These are phyloP conservation scores for Botrytis cinerea DNA, from an alignment of 2,329 filamentous ascomycete species.

Conservation along the genomic window DNA sequence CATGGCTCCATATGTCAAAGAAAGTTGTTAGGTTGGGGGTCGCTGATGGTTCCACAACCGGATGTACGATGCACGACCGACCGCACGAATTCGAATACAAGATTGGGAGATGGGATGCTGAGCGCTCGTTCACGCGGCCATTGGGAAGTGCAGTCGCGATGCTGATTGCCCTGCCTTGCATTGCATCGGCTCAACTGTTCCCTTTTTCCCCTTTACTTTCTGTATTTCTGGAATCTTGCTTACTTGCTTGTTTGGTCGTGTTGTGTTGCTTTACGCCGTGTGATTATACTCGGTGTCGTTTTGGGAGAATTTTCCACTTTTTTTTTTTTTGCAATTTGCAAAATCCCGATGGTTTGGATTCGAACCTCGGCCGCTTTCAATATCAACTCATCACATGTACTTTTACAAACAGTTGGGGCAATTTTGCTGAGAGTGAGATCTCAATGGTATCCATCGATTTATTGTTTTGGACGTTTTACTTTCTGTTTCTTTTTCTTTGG, in stretches of 20 bases:
- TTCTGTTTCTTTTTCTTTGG: neutral
- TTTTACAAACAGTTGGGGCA: constrained; percentile 9
- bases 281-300: constrained; percentile 7
- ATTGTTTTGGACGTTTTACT: neutral
- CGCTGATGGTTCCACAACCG: neutral
- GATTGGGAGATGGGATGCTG: constrained; percentile 13
- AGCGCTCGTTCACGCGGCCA: constrained; percentile 14
- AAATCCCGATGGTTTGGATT: constrained; percentile 2
- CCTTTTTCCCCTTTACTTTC: neutral
- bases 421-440: neutral
- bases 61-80: constrained; percentile 11
- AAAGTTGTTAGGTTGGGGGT: neutral
- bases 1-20: neutral
- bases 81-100: constrained; percentile 8
- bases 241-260: neutral
- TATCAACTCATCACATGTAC: constrained; percentile 16
- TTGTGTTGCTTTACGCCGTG: neutral
- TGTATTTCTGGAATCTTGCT: neutral
- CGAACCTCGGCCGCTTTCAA: constrained; percentile 8
- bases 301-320: neutral
- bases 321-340: neutral
- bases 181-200: constrained; percentile 8
- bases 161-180: neutral
- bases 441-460: neutral
- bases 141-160: neutral